Percentiles rank a stretch among this genome's conserved stretches.
Conservation (phyloP, 495 filamentous ascomycete species). For the Bombardia bombarda region DNA sequence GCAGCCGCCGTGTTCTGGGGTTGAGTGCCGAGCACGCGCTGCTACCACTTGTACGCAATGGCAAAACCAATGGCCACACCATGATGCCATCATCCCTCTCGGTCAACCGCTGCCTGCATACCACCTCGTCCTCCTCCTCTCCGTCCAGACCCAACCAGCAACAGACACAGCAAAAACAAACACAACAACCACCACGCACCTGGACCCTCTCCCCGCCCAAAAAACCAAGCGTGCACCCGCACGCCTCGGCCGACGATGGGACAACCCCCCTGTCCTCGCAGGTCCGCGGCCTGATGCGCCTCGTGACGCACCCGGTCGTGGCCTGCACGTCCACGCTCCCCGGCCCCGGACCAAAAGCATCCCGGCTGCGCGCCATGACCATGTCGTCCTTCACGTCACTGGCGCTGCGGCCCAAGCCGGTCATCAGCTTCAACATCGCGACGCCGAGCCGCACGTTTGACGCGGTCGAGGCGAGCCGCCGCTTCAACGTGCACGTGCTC, state of each 20-base stretch:
- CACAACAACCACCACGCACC: background rate
- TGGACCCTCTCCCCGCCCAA: constrained; percentile 2
- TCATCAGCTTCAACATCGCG: constrained; percentile 73
- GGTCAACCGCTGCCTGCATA: no score
- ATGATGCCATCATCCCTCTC: background rate
- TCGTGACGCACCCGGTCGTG: constrained; percentile 64
- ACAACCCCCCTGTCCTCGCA: constrained; percentile 23
- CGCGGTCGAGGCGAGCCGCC: constrained; percentile 40
- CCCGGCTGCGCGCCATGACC: constrained; percentile 55
- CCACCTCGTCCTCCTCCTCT: background rate
- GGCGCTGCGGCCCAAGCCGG: constrained; percentile 54
- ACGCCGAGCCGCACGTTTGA: constrained; percentile 63
- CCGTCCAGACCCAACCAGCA: background rate
- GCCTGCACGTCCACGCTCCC: constrained; percentile 50
- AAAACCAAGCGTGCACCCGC: background rate
- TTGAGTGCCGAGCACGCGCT: constrained; percentile 14
- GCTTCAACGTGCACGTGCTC: constrained; percentile 45
- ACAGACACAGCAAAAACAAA: background rate
- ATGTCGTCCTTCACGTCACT: constrained; percentile 80
- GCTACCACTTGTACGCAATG: constrained; percentile 4
- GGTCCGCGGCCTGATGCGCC: constrained; percentile 60
- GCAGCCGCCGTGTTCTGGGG: constrained; percentile 15
- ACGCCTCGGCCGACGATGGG: background rate
- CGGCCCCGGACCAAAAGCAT: constrained; percentile 18
- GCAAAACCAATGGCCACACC: background rate